Evolutionary conservation across 345 rosid species (phyloP).

Genomic region (Eucalyptus regnans): DNA sequence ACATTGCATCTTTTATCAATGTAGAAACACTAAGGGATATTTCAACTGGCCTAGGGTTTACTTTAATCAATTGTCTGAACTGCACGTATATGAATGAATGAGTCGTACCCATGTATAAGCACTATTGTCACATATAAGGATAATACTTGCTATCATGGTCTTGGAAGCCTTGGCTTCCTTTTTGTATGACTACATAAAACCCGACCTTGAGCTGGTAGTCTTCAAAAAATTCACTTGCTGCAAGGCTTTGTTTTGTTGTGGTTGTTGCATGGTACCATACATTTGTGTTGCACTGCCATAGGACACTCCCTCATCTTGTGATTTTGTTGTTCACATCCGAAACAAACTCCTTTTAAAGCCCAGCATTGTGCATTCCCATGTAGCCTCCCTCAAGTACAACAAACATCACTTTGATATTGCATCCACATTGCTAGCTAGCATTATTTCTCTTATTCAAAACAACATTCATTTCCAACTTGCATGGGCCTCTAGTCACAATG

Average conservation of each 20-base stretch:
- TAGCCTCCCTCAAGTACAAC: too few species aligned
- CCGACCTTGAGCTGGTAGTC: background rate
- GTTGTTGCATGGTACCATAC: background rate
- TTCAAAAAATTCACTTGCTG: background rate
- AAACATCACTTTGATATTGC: too few species aligned
- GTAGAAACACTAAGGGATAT: too few species aligned
- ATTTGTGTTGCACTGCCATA: background rate
- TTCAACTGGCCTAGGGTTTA: too few species aligned
- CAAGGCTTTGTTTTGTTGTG: background rate
- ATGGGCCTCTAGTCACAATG: too few species aligned
- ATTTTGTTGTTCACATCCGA: background rate
- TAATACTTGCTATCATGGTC: background rate
- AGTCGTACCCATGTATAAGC: background rate
- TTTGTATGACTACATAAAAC: background rate
- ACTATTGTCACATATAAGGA: background rate
- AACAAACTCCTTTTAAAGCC: background rate
- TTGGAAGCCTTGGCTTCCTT: background rate
- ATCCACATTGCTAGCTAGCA: too few species aligned
- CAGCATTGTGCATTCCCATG: too few species aligned
- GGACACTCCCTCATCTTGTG: background rate
- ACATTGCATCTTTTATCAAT: too few species aligned
- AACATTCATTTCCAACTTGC: too few species aligned
- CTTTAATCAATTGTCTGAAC: too few species aligned
- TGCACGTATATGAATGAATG: too few species aligned
- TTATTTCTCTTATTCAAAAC: too few species aligned